A percentile compares a stretch with the other conserved stretches of the same genome.
Evolutionary conservation across 1,284 basidiomycete species (phyloP).

Genomic region (Somion occarium): DNA sequence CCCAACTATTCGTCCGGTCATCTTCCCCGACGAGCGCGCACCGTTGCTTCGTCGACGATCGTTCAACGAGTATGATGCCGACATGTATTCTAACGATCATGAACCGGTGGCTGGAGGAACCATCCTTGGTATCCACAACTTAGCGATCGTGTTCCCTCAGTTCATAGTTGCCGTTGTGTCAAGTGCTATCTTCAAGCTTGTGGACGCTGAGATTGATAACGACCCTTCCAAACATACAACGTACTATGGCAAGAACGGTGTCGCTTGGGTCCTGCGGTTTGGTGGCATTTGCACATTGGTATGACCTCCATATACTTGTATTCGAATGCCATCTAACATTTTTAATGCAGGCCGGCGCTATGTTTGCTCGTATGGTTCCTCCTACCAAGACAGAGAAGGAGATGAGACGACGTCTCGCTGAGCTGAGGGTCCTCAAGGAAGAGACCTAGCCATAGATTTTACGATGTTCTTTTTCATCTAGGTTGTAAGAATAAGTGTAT

Average conservation of each 20-base stretch:
- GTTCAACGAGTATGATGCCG: slow-evolving; percentile 46
- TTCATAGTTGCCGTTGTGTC: slow-evolving; percentile 89
- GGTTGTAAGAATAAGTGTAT: neutral
- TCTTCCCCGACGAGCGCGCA: slow-evolving; percentile 45
- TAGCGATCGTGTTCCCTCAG: slow-evolving; percentile 91
- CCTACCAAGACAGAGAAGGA: slow-evolving; percentile 87
- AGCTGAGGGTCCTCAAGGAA: slow-evolving; percentile 67
- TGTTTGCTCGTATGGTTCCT: slow-evolving; percentile 74
- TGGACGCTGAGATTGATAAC: slow-evolving; percentile 45
- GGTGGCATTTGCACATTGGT: slow-evolving; percentile 81
- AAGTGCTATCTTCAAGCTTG: slow-evolving; percentile 81
- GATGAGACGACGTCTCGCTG: slow-evolving; percentile 75
- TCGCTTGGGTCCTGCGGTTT: slow-evolving; percentile 91
- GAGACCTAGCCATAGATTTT: slow-evolving; percentile 34
- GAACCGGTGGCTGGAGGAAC: slow-evolving; percentile 84
- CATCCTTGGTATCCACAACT: slow-evolving; percentile 92
- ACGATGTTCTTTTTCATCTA: neutral
- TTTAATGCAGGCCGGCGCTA: slow-evolving; percentile 49
- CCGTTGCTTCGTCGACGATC: slow-evolving; percentile 70
- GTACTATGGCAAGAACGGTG: slow-evolving; percentile 79
- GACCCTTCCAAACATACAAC: slow-evolving; percentile 45
- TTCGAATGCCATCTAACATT: neutral
- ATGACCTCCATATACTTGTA: slow-evolving; percentile 24
- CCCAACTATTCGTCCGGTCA: slow-evolving; percentile 28
- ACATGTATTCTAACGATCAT: slow-evolving; percentile 29